phyloP scores from a whole-genome alignment of 2,329 filamentous ascomycete species.

The Venturia carpophila region DNA sequence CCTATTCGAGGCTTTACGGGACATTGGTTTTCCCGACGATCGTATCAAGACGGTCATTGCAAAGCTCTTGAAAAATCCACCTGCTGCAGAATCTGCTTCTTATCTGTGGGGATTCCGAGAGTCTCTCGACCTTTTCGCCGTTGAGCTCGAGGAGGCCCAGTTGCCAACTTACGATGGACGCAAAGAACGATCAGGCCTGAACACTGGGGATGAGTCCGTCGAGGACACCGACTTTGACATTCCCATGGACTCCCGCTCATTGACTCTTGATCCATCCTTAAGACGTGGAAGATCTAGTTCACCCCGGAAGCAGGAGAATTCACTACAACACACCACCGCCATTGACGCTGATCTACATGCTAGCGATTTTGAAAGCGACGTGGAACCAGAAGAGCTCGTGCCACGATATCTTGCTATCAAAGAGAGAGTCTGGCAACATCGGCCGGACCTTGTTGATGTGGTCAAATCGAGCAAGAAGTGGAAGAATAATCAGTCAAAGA shows the following conservation, averaged over 20 bases:
- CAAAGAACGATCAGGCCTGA: not conserved
- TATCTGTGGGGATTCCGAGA: conserved; percentile 80
- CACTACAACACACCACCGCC: not conserved
- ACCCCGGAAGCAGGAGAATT: conserved; percentile 15
- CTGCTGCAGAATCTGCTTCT: conserved; percentile 46
- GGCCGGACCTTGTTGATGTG: conserved; percentile 53
- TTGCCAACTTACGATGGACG: conserved; percentile 13
- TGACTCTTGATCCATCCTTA: conserved; percentile 3
- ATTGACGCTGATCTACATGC: conserved; percentile 32
- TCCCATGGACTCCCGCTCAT: not conserved
- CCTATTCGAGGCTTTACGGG: conserved; percentile 75
- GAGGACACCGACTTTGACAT: not conserved
- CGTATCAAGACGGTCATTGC: conserved; percentile 58
- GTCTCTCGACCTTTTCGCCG: conserved; percentile 81
- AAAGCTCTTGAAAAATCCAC: conserved; percentile 58
- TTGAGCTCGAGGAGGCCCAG: conserved; percentile 61
- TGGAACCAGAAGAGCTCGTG: conserved; percentile 47
- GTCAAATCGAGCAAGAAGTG: conserved; percentile 27
- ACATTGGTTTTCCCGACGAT: conserved; percentile 63
- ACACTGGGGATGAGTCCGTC: not conserved
- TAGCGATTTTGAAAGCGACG: conserved; percentile 43
- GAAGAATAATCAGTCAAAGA: conserved; percentile 22
- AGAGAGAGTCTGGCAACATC: conserved; percentile 41
- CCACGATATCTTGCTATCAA: conserved; percentile 72
- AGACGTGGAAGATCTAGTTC: not conserved